Evolutionary conservation across 140 eudicot species (phyloP), one percentile per base, ranked within the genome.

Genomic region (Stevia rebaudiana): DNA sequence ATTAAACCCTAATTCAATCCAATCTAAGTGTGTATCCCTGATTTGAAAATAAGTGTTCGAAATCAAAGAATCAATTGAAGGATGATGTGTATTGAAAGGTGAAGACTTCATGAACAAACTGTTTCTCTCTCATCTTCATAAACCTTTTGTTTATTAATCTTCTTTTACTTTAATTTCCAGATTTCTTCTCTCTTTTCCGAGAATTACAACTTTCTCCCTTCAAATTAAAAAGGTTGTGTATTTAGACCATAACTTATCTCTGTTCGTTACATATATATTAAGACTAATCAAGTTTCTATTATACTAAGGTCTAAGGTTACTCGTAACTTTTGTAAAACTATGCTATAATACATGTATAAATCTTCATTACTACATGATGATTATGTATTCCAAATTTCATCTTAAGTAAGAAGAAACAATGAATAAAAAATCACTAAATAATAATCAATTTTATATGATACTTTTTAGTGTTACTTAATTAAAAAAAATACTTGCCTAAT

Each of bases 61-160:
- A 35, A 35, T 55, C 51, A 64, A 54, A 37, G 78, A 55, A 73
- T 64, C 43, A 65, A 53, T 35, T 33, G 71, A 72, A 72, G 63
- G 77, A 72, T 72, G 77, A 46, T 53, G 78, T 73, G 72, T 56
- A 68, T 74, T 66, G 74, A 65, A 66, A 65, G 69, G 68, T 74
- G 39, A 55, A 65, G 57, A 44, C 66, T 63, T 47, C 22, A 73
- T 53, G 49, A 37, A 58, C 74, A 74, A 74, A 30, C 22, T 6
- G 61, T 56, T 51, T 63, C 65, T 53, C 64, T 72, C 65, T 52
- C 18, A 51, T 73, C 65, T 42, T 22, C 56, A 51, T 48, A 72
- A 72, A 63, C 42, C 57, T 42, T 73, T 42, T 73, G 25, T 43
- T 63, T 63, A 63, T 72, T 63, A 48, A 61, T 60, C 57, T 52